Base-by-base conservation (phyloP, 306 rosid genomes). In the Inga leiocalycina region DNA sequence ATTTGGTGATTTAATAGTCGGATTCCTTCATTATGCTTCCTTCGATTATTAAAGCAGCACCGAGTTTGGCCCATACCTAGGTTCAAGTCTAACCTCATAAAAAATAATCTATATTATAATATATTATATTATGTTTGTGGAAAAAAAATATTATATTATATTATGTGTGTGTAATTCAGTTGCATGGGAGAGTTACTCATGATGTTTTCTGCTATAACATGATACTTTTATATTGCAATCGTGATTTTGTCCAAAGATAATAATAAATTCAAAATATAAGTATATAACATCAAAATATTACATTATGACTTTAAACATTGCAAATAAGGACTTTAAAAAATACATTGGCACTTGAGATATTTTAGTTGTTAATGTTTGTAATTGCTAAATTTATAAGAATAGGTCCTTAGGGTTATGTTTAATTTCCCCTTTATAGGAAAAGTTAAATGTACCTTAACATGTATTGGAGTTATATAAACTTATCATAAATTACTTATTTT, bases 1-100 rank as follows among this genome's bases (percentile, higher is more conserved):
- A 4, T 51, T 61, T 83, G 65, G 51, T 76, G 71, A 79, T 68
- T 75, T 43, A 82, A 65, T 62, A 20, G 45, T 10, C 34, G 13
- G 70, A 77, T 76, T 80, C 64, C 74, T 62, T 48, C 35, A 48
- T 62, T 32, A 35, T 19, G 73, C 15, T 75, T 32, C 37, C 52
- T 6, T 41, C 12, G 49, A 79, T 75, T 59, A 74, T 46, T 30
- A 65, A 56, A 78, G 13, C 51, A 74, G 20, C 41, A 37, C 37
- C 19, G 20, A 80, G 69, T 75, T 67, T 80, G 44, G 70, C 59
- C 77, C 2, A 44, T 61, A 77, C 17, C 35, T 22, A 10, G 12
- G 76, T n/a, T 13, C 32, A 27, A 11, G 8, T 10, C 35, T 16
- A 11, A 61, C 16, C 32, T 10, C 67, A 24, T 61, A 3, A 51